Evolutionary conservation across 164 flowering plant species (phyloP).

Genomic region (Vitis amurensis): DNA sequence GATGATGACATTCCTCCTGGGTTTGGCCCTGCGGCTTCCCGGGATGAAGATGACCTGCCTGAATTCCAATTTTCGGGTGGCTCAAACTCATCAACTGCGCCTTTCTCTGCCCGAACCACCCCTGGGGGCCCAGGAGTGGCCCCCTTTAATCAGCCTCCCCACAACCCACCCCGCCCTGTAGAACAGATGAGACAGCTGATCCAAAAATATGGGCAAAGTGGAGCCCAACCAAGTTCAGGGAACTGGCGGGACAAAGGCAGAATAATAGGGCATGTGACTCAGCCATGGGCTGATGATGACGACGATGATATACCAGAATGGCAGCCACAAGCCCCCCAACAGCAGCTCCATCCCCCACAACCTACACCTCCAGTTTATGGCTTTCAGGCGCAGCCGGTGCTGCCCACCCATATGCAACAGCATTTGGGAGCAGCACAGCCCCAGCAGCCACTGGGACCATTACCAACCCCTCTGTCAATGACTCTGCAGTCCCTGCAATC

Average conservation of each 20-base stretch:
- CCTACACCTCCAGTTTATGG: slow-evolving; percentile 1
- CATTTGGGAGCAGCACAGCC: slow-evolving; percentile 3
- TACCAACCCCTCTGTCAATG: neutral
- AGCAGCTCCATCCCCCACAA: slow-evolving; percentile 13
- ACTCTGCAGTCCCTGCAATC: slow-evolving; percentile 1
- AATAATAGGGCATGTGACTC: slow-evolving; percentile 23
- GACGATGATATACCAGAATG: slow-evolving; percentile 96
- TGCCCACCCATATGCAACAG: slow-evolving; percentile 22
- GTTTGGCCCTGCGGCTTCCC: slow-evolving; percentile 63
- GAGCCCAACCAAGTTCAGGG: slow-evolving; percentile 1
- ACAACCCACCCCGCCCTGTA: slow-evolving; percentile 34
- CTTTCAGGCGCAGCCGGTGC: slow-evolving; percentile 22
- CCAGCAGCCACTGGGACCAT: slow-evolving; percentile 4
- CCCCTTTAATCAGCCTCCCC: slow-evolving; percentile 7
- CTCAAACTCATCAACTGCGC: slow-evolving; percentile 18
- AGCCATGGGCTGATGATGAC: slow-evolving; percentile 75
- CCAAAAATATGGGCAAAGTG: slow-evolving; percentile 69
- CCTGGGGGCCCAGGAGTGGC: slow-evolving; percentile 10
- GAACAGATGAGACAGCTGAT: slow-evolving; percentile 78
- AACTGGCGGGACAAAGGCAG: slow-evolving; percentile 15
- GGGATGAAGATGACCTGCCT: slow-evolving; percentile 92
- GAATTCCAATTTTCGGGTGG: slow-evolving; percentile 76
- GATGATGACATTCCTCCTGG: slow-evolving; percentile 96
- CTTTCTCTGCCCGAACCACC: slow-evolving; percentile 6
- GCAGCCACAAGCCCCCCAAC: slow-evolving; percentile 54